A percentile compares a stretch with the other conserved stretches of the same genome.
phyloP scores from a whole-genome alignment of 805 yeast species.

The Osmozyma mogii region DNA sequence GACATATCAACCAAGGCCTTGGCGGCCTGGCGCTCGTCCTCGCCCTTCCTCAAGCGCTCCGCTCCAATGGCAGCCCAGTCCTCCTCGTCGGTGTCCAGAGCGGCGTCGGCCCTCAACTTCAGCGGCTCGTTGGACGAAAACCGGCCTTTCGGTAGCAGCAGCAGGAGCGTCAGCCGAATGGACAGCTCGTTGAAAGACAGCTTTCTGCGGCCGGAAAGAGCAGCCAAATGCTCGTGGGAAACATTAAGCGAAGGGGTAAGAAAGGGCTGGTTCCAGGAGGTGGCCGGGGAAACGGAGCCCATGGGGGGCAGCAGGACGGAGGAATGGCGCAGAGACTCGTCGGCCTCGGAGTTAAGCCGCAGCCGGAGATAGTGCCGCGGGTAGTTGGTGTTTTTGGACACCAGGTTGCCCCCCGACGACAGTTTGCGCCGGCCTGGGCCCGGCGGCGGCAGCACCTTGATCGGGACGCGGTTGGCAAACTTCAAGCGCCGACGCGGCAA shows the following conservation, averaged over 20 bases:
- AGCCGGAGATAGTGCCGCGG: conserved; percentile 24
- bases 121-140: conserved; percentile 6
- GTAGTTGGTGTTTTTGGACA: conserved; percentile 14
- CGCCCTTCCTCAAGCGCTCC: conserved; percentile 42
- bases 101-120: conserved; percentile 2
- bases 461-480: conserved; percentile 37
- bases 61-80: conserved; percentile 95
- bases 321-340: conserved; percentile 2
- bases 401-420: conserved; percentile 17
- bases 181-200: conserved; percentile 37
- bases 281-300: conserved; percentile 18
- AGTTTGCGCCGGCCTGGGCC: conserved; percentile 20
- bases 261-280: conserved; percentile 15
- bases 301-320: conserved; percentile 9
- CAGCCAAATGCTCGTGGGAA: conserved; percentile 14
- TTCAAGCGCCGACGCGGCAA: conserved; percentile 30
- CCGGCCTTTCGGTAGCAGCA: conserved; percentile 13
- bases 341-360: conserved; percentile 8
- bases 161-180: conserved; percentile 34
- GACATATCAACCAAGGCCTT: conserved; percentile 55
- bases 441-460: conserved; percentile 33
- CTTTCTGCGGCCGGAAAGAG: conserved; percentile 23
- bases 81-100: conserved; percentile 87
- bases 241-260: no score
- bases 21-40: conserved; percentile 48